phyloP scores from a whole-genome alignment of 2,329 filamentous ascomycete genomes.

The Lachnellula cervina region DNA sequence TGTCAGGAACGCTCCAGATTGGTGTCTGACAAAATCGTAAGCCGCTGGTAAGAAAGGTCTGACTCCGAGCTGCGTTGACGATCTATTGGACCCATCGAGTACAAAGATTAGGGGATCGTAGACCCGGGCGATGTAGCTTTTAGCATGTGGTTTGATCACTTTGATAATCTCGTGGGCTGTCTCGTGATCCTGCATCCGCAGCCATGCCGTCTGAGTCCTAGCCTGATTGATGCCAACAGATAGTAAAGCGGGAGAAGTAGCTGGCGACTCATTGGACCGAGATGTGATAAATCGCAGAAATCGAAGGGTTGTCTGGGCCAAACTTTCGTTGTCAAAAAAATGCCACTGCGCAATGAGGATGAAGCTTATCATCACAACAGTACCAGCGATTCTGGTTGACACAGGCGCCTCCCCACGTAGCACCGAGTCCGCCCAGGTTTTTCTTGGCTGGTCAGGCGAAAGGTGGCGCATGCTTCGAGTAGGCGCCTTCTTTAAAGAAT shows the following conservation, averaged over 20 bases:
- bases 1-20: constrained; percentile 55
- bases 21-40: constrained; percentile 64
- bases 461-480: constrained; percentile 33
- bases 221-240: constrained; percentile 66
- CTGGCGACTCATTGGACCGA: constrained; percentile 8
- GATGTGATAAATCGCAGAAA: constrained; percentile 28
- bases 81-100: constrained; percentile 62
- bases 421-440: constrained; percentile 57
- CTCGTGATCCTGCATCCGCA: constrained; percentile 72
- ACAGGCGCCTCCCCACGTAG: constrained; percentile 60
- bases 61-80: constrained; percentile 40
- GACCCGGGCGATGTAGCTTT: constrained; percentile 69
- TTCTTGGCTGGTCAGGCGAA: constrained; percentile 24
- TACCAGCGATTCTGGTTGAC: constrained; percentile 71
- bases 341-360: constrained; percentile 72
- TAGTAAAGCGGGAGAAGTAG: constrained; percentile 35
- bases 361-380: constrained; percentile 66
- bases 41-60: constrained; percentile 50
- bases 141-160: constrained; percentile 65
- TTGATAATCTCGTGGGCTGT: constrained; percentile 72
- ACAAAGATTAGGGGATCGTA: constrained; percentile 73
- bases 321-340: constrained; percentile 60
- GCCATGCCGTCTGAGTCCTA: constrained; percentile 70
- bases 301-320: constrained; percentile 35
- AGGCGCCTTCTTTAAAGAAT: constrained; percentile 55